These are phyloP conservation scores for Populus nigra DNA, from an alignment of 345 rosid genomes.

Conservation along the genomic window DNA sequence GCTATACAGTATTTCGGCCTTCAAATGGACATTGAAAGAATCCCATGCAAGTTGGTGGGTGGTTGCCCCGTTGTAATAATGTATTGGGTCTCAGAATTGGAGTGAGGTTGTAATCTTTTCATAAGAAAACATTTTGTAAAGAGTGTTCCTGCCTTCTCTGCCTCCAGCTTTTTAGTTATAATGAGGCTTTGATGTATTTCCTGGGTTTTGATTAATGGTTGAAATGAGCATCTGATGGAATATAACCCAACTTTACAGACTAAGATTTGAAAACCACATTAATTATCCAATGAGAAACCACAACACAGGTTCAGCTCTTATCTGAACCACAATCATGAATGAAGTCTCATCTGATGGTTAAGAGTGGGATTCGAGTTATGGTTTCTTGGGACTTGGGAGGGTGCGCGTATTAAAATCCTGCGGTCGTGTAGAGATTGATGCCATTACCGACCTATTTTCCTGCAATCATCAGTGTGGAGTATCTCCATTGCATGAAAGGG, in stretches of 20 bases:
- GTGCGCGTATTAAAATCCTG: neutral
- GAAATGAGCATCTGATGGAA: neutral
- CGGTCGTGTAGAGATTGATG: neutral
- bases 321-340: neutral
- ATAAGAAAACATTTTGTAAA: constrained; percentile 49
- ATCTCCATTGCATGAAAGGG: neutral
- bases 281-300: neutral
- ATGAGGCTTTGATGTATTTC: neutral
- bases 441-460: neutral
- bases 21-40: constrained; percentile 66
- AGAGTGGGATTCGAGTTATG: neutral
- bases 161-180: constrained; percentile 27
- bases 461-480: neutral
- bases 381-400: neutral
- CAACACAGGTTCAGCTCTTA: neutral
- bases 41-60: constrained; percentile 5
- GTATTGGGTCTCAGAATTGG: constrained; percentile 44
- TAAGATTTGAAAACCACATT: neutral
- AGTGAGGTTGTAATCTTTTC: constrained; percentile 55
- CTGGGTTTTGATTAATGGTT: constrained; percentile 15
- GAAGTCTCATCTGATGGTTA: neutral
- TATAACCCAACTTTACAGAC: neutral
- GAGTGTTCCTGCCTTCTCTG: constrained; percentile 37
- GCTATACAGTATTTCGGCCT: constrained; percentile 63
- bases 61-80: constrained; percentile 34